Evolutionary conservation across 2,329 filamentous ascomycete genomes (phyloP), one percentile per base, ranked within the genome.

Genomic region (Paracoccidioides brasiliensis): DNA sequence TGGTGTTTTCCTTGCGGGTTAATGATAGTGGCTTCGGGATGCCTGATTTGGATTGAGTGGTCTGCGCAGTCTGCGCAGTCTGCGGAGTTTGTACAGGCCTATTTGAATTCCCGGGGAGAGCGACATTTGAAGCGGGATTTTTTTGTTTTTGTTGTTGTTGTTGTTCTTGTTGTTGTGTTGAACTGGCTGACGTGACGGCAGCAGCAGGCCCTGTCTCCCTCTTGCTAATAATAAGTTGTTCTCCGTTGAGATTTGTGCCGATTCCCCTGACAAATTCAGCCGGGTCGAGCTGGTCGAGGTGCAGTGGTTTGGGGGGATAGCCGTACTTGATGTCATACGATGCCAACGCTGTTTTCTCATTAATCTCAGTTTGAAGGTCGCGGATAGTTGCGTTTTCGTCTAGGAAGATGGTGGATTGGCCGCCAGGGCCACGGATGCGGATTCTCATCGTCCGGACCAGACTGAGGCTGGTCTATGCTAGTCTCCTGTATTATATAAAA

Each of bases 311-410:
- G 41, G 70, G 63, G 30, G 91, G 91, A 64, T 86, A 95, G 40
- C 89, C 89, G 71, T 85, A 88, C 75, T 93, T 95, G 59, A 95
- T 74, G 45, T 86, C 80, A 65, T 91, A 90, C 12, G 76, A 75
- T 5, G 76, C 64, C 14, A 91, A 76, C 4, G 80, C 80, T 1
- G 86, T 88, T 64, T 81, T 80, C 52, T 79, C 72, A 53, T 76
- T 77, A 63, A 77, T 74, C 50, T 71, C 64, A 51, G 57, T 58
- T 43, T 59, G 65, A 2, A 77, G 68, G 37, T 74, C 70, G n/a
- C 65, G 65, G 37, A 76, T 63, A 7, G 72, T 76, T 53, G 87
- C 84, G 58, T 80, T 73, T 55, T 89, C 83, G 40, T 82, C 75
- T 33, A 95, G 74, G 14, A 80, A 80, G 53, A 95, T 72, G 3